Evolutionary conservation across 345 rosid genomes (phyloP).

Genomic region (Salix arbutifolia): DNA sequence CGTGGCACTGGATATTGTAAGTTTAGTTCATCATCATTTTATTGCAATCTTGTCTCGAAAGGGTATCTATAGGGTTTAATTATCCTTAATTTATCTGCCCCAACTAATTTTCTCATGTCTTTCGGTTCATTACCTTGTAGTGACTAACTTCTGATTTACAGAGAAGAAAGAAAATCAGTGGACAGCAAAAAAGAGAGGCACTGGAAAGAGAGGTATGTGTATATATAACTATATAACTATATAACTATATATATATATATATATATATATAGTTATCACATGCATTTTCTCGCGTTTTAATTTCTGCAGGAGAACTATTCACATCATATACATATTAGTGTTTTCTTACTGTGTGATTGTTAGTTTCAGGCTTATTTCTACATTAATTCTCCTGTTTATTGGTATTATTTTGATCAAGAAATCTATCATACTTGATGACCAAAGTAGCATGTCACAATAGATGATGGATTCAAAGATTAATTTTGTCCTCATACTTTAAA

Average conservation of each 20-base stretch:
- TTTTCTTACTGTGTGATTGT: neutral
- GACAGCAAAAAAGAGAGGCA: slow-evolving; percentile 65
- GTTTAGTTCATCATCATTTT: neutral
- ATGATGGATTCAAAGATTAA: too few relatives aligned
- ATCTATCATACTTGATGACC: too few relatives aligned
- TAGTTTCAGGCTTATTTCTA: neutral
- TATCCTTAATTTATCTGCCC: neutral
- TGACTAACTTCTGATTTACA: slow-evolving; percentile 13
- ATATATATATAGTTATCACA: too few relatives aligned
- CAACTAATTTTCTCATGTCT: neutral
- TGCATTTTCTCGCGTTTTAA: neutral
- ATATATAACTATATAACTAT: too few relatives aligned
- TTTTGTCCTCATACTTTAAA: too few relatives aligned
- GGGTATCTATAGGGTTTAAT: too few relatives aligned
- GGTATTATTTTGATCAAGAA: too few relatives aligned
- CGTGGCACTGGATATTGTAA: slow-evolving; percentile 32
- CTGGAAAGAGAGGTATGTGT: slow-evolving; percentile 96
- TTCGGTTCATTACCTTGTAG: neutral
- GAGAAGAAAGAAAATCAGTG: slow-evolving; percentile 64
- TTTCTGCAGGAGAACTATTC: neutral
- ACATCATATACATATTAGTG: neutral
- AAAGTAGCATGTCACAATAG: too few relatives aligned
- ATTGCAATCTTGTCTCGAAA: neutral
- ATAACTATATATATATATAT: neutral
- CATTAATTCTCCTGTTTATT: too few relatives aligned